Percentiles rank a stretch among this genome's conserved stretches.
phyloP scores from a whole-genome alignment of 225 moss, liverwort and hornwort species.

The Marchantia paleacea region DNA sequence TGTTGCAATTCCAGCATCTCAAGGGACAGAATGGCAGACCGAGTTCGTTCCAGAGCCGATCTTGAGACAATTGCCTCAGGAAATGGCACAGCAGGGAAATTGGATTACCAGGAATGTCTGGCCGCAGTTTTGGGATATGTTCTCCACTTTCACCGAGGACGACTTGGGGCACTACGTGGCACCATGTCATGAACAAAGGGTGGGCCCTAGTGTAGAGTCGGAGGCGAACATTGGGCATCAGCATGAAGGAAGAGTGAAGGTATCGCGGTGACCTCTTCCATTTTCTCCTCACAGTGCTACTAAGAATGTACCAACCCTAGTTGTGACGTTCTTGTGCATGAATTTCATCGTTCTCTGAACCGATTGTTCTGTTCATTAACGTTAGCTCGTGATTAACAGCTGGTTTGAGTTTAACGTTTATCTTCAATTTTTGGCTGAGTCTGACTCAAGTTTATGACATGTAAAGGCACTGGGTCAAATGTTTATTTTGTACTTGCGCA shows the following conservation, averaged over 20 bases:
- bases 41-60: background rate
- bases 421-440: too few species aligned
- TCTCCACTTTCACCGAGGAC: conserved; percentile 12
- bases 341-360: background rate
- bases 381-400: too few species aligned
- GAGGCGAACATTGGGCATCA: background rate
- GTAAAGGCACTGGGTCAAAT: too few species aligned
- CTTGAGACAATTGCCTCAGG: background rate
- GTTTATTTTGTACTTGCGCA: too few species aligned
- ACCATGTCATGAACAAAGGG: background rate
- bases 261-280: background rate
- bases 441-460: too few species aligned
- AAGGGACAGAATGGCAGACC: background rate
- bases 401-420: too few species aligned
- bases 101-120: background rate
- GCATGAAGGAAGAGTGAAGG: background rate
- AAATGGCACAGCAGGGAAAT: background rate
- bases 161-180: conserved; percentile 10
- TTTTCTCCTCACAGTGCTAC: background rate
- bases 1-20: background rate
- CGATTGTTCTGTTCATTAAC: too few species aligned
- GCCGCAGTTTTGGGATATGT: background rate
- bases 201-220: background rate
- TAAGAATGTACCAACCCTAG: background rate
- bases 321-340: background rate